Percentiles rank a stretch among this genome's conserved stretches.
Conservation (phyloP, 768 basidiomycete species). For the Pisolithus orientalis region DNA sequence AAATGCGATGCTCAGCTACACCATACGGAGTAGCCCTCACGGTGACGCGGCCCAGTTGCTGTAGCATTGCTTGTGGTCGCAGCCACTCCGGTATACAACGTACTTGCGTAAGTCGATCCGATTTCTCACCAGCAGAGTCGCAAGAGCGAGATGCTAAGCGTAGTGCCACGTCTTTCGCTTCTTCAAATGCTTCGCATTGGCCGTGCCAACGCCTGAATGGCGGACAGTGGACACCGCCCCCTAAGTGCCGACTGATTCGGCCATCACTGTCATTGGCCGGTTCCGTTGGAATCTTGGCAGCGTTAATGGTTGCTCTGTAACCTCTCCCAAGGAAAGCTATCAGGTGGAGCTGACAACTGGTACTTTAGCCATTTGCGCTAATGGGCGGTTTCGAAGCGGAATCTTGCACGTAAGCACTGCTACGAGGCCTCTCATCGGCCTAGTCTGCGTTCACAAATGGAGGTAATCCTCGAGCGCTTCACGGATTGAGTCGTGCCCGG, state of each 20-base stretch:
- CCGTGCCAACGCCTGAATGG: too few species aligned
- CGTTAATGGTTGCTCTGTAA: neutral
- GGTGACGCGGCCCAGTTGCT: conserved; percentile 7
- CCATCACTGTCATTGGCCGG: neutral
- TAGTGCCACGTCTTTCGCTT: too few species aligned
- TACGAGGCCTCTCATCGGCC: conserved; percentile 8
- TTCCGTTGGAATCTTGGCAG: neutral
- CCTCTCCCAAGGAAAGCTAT: neutral
- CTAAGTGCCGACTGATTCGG: neutral
- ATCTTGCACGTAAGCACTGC: neutral
- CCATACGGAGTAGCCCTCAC: conserved; percentile 1
- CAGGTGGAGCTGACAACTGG: neutral
- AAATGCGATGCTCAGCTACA: conserved; percentile 5
- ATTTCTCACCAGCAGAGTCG: neutral
- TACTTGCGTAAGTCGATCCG: neutral
- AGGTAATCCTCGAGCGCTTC: neutral
- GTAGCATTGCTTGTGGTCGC: conserved; percentile 1
- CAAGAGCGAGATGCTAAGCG: too few species aligned
- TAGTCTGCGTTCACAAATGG: conserved; percentile 5
- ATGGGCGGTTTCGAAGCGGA: neutral
- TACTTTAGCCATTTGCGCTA: neutral
- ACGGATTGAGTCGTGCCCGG: conserved; percentile 1
- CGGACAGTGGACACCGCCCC: neutral
- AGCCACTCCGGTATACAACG: neutral
- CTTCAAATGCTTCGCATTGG: too few species aligned